Conservation (phyloP, 1,284 basidiomycete species). For the Fistulinella staudtii region DNA sequence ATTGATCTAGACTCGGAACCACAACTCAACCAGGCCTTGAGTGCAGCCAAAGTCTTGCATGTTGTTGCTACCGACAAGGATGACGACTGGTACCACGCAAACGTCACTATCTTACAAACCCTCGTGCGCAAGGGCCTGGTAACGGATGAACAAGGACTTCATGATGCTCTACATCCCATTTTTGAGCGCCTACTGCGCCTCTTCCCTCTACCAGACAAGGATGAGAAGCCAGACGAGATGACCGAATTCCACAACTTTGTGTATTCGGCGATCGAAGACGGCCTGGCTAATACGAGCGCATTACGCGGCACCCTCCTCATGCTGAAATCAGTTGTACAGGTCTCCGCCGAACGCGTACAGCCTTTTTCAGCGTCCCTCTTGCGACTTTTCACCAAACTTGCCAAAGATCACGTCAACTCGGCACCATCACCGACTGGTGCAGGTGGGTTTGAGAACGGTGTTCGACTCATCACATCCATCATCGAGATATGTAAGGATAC, state of each 20-base stretch:
- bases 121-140: slow-evolving; percentile 87
- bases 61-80: slow-evolving; percentile 83
- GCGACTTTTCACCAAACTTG: slow-evolving; percentile 82
- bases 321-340: slow-evolving; percentile 85
- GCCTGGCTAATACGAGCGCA: slow-evolving; percentile 69
- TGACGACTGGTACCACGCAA: slow-evolving; percentile 78
- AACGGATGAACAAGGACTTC: slow-evolving; percentile 71
- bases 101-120: slow-evolving; percentile 80
- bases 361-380: slow-evolving; percentile 74
- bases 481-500: slow-evolving; percentile 71
- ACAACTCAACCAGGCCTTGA: slow-evolving; percentile 68
- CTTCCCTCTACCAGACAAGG: slow-evolving; percentile 80
- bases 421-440: slow-evolving; percentile 39
- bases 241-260: slow-evolving; percentile 81
- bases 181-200: slow-evolving; percentile 85
- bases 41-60: slow-evolving; percentile 87
- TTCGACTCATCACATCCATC: slow-evolving; percentile 61
- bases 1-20: slow-evolving; percentile 70
- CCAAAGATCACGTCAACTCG: slow-evolving; percentile 83
- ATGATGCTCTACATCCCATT: slow-evolving; percentile 79
- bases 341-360: slow-evolving; percentile 83
- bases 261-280: slow-evolving; percentile 76
- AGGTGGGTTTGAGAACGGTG: slow-evolving; percentile 57
- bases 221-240: slow-evolving; percentile 65
- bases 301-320: slow-evolving; percentile 83